Evolutionary conservation across 2,329 filamentous ascomycete genomes (phyloP).

Genomic region (Fusarium papillatum): DNA sequence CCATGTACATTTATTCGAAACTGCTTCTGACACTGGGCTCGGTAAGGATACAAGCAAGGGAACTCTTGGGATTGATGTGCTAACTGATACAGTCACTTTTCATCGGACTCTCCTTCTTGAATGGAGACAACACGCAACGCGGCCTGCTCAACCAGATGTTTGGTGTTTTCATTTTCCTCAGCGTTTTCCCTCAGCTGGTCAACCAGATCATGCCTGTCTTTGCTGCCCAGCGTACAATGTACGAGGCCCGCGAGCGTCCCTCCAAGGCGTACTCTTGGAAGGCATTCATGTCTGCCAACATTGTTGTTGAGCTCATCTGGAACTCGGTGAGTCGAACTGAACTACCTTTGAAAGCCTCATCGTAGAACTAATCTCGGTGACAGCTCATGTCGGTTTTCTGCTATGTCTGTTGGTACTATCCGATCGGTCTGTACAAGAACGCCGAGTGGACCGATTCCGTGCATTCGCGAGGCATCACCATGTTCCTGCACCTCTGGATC

Average conservation of each 20-base stretch:
- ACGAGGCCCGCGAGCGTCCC: not conserved
- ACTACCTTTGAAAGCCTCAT: not conserved
- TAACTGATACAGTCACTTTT: not conserved
- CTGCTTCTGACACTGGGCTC: conserved; percentile 1
- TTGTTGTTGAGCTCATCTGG: not conserved
- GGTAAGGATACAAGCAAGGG: not conserved
- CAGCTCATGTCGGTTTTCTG: not conserved
- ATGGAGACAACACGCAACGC: not conserved
- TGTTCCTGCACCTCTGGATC: not conserved
- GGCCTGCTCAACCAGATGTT: not conserved
- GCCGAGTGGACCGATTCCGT: not conserved
- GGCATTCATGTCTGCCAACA: not conserved
- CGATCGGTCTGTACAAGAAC: not conserved
- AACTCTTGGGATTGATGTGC: not conserved
- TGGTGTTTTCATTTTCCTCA: not conserved
- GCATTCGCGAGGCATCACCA: not conserved
- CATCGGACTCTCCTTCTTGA: not conserved
- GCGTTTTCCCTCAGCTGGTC: not conserved
- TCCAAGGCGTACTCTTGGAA: not conserved
- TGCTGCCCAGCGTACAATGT: not conserved
- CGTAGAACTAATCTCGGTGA: not conserved
- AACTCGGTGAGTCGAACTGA: conserved; percentile 12
- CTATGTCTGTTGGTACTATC: not conserved
- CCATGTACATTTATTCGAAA: not conserved
- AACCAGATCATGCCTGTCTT: not conserved